Evolutionary conservation across 768 basidiomycete genomes (phyloP), one percentile per base, ranked within the genome.

Genomic region (Boletus rubroflammeus): DNA sequence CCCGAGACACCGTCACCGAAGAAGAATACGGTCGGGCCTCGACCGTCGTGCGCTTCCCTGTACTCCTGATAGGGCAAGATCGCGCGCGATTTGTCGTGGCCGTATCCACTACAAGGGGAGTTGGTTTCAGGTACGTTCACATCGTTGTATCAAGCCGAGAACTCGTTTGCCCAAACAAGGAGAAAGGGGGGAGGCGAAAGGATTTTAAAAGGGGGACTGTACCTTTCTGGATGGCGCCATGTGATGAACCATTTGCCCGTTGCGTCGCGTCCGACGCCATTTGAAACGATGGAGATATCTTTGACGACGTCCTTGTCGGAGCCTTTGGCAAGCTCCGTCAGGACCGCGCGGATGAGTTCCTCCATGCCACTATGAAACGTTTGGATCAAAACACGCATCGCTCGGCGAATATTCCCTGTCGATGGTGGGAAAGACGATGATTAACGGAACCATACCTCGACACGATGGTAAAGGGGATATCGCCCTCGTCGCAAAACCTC

Each of bases 1-100:
- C 93, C 93, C 52, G 92, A 94, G 47, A 97, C 97, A 32, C 97
- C 97, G 68, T 99, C 97, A 0, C 97, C 97, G 59, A 97, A 95
- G 82, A 97, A 99, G 74, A 99, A 96, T 10, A 96, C 76, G 2
- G 81, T 85, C 3, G 97, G 96, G 6, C 65, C 65, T 15, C 42
- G 59, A 17, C 59, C 63, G 5, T 50, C 43, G 50, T 65, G 61
- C 17, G 47, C 14, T 7, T 35, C 5, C 55, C 65, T 58, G 5
- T 85, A 83, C 44, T 82, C 67, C 6, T 75, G 62, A 73, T 98
- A 99, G 0, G 92, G 95, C 32, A 95, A 75, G 62, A 98, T 98
- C 3, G 96, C 93, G 61, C 86, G 88, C 7, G 90, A 93, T 74
- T 99, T 99, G 73, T 99, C 97, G 68, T 99, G 97, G 0, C 97